These are phyloP conservation scores for Exsudoporus floridanus DNA, from an alignment of 1,284 basidiomycete genomes.

Conservation along the genomic window DNA sequence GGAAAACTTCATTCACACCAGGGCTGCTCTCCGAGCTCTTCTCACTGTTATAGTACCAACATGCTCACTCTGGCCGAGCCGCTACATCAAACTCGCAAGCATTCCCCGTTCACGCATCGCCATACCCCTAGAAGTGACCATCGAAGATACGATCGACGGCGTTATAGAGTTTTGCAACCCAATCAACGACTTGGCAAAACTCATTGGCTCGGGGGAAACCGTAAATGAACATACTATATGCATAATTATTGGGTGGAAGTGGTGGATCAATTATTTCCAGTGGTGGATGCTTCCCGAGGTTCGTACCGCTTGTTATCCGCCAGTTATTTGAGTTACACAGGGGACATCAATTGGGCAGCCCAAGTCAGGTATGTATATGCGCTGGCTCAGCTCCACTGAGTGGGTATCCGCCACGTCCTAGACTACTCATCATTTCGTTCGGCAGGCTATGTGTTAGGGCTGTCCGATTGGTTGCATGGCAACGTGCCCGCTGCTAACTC, in stretches of 20 bases:
- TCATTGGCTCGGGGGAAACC: constrained; percentile 22
- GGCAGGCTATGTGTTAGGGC: not conserved
- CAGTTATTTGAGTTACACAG: constrained; percentile 4
- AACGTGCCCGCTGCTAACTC: not conserved
- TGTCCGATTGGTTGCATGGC: constrained; percentile 2
- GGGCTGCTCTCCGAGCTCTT: constrained; percentile 34
- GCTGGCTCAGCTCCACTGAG: not conserved
- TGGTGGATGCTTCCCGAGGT: constrained; percentile 31
- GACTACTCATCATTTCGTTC: not conserved
- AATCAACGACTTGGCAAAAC: constrained; percentile 26
- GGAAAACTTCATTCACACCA: constrained; percentile 17
- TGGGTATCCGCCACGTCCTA: not conserved
- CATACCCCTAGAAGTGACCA: constrained; percentile 30
- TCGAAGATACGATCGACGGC: constrained; percentile 28
- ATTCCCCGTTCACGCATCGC: constrained; percentile 10
- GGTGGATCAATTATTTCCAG: constrained; percentile 30
- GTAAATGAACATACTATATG: constrained; percentile 22
- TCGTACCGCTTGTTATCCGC: constrained; percentile 9
- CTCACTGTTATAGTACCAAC: constrained; percentile 36
- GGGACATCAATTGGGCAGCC: constrained; percentile 9
- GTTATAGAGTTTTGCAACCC: constrained; percentile 36
- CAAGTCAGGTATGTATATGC: constrained; percentile 25
- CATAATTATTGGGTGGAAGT: constrained; percentile 27
- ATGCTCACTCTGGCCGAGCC: constrained; percentile 38
- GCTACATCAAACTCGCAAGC: constrained; percentile 33